These are phyloP conservation scores for Phanerodontia chrysosporium DNA, from an alignment of 768 basidiomycete genomes.

Conservation along the genomic window DNA sequence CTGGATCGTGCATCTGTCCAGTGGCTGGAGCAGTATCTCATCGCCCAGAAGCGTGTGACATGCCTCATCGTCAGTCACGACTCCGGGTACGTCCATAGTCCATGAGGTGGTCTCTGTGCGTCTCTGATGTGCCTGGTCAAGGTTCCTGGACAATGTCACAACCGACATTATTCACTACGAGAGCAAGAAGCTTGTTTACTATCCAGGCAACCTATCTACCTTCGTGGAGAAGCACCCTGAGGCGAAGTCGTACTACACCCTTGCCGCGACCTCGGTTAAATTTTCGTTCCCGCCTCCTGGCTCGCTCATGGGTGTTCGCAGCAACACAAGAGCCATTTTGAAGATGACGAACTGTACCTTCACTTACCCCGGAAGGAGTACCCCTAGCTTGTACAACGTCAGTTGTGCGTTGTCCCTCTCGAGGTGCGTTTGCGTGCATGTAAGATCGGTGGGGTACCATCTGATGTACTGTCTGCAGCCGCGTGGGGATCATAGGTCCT, in stretches of 20 bases:
- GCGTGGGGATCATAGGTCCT: conserved; percentile 87
- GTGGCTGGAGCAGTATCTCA: conserved; percentile 90
- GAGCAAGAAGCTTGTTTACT: conserved; percentile 93
- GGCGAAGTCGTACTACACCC: conserved; percentile 94
- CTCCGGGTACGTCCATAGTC: conserved; percentile 60
- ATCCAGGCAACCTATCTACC: conserved; percentile 84
- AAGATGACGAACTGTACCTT: conserved; percentile 90
- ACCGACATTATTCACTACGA: conserved; percentile 98
- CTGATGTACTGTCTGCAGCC: conserved; percentile 42
- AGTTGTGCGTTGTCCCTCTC: conserved; percentile 93
- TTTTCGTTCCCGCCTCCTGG: conserved; percentile 96
- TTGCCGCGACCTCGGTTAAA: conserved; percentile 89
- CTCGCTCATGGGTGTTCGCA: conserved; percentile 94
- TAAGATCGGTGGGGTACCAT: background rate
- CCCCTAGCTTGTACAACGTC: conserved; percentile 81
- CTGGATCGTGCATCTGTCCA: conserved; percentile 79
- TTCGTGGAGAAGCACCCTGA: conserved; percentile 91
- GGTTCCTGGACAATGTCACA: conserved; percentile 92
- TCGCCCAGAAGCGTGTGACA: conserved; percentile 77
- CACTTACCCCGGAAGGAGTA: conserved; percentile 82
- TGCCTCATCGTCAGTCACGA: conserved; percentile 96
- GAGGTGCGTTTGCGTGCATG: conserved; percentile 44
- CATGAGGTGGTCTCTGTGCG: background rate
- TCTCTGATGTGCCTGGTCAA: conserved; percentile 23
- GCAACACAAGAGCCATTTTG: conserved; percentile 92